These are phyloP conservation scores for Ilyonectria robusta DNA, from an alignment of 2,329 filamentous ascomycete species.

Conservation along the genomic window DNA sequence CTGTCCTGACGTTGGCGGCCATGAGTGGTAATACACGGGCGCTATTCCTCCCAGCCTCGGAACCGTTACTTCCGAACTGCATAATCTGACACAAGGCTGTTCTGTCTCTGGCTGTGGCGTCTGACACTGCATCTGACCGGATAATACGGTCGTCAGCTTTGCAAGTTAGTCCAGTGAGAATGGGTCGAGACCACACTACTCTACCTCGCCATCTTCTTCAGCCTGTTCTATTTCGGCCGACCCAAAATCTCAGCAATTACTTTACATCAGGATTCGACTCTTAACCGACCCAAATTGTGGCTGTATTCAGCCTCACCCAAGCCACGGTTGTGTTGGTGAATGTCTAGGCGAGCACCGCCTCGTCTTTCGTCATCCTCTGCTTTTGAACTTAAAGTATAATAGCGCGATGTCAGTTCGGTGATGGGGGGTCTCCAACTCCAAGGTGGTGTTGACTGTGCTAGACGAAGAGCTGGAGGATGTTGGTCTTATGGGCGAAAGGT, in stretches of 20 bases:
- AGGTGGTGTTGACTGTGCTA: too few relatives aligned
- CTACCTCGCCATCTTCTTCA: not conserved
- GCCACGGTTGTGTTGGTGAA: too few relatives aligned
- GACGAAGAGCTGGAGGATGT: too few relatives aligned
- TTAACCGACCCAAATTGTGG: too few relatives aligned
- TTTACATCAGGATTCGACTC: not conserved
- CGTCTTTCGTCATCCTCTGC: too few relatives aligned
- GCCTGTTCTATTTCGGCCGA: not conserved
- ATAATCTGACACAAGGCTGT: not conserved
- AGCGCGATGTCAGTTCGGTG: too few relatives aligned
- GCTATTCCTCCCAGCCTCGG: not conserved
- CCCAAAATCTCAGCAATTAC: not conserved
- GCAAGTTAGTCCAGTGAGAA: not conserved
- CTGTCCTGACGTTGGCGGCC: not conserved
- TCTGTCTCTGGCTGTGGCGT: not conserved
- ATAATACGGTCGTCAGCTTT: not conserved
- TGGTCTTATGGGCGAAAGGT: too few relatives aligned
- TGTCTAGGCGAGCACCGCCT: too few relatives aligned
- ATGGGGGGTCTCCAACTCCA: too few relatives aligned
- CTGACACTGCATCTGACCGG: not conserved
- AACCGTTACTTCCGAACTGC: not conserved
- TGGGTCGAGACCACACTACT: not conserved
- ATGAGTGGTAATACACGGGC: not conserved
- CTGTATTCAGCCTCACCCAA: not conserved
- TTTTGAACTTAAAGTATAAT: too few relatives aligned